These are phyloP conservation scores for Amanita rubescens DNA, from an alignment of 768 basidiomycete genomes.

Conservation along the genomic window DNA sequence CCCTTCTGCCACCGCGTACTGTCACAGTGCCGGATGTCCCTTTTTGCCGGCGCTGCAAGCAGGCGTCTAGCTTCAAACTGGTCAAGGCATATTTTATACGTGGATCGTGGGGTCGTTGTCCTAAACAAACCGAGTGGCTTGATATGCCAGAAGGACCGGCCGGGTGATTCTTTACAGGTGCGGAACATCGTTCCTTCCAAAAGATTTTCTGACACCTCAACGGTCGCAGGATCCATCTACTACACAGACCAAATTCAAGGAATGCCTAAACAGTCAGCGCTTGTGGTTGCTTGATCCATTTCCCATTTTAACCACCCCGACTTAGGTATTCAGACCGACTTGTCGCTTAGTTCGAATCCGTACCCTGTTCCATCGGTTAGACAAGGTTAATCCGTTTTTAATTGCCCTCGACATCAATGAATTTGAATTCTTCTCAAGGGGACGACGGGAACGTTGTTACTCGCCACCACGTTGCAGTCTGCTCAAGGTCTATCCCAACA, in stretches of 20 bases:
- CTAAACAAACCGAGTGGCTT: constrained; percentile 57
- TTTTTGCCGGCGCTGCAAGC: neutral
- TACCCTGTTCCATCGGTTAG: constrained; percentile 56
- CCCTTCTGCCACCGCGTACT: neutral
- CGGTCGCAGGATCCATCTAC: neutral
- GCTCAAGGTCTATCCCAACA: constrained; percentile 50
- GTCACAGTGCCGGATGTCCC: neutral
- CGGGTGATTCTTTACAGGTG: constrained; percentile 1
- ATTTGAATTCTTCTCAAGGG: constrained; percentile 25
- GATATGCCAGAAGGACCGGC: constrained; percentile 38
- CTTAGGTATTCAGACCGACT: constrained; percentile 19
- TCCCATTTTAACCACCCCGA: neutral
- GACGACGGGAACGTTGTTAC: constrained; percentile 56
- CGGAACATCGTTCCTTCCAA: neutral
- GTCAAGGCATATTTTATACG: constrained; percentile 31
- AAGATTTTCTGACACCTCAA: neutral
- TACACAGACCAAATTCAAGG: neutral
- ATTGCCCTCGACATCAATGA: neutral
- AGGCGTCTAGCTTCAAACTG: neutral
- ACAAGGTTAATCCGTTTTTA: constrained; percentile 39
- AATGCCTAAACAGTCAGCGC: constrained; percentile 5
- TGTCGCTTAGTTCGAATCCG: constrained; percentile 30
- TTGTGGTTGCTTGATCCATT: neutral
- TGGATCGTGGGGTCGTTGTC: constrained; percentile 46
- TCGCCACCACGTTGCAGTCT: constrained; percentile 36